phyloP scores from a whole-genome alignment of 1,284 basidiomycete genomes.

The Meira nashicola region DNA sequence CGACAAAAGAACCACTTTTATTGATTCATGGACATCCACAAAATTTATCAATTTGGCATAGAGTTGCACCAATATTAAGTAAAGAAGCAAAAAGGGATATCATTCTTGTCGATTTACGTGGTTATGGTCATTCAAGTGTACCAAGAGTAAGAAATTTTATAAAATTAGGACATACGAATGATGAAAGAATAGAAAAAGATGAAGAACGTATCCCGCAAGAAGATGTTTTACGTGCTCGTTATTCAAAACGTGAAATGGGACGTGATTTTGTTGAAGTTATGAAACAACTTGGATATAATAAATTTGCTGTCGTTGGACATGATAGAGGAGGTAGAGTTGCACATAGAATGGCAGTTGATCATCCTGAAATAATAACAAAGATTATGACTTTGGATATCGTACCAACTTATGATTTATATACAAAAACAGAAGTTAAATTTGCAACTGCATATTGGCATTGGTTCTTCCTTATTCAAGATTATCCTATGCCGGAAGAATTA shows the following conservation, averaged over 20 bases:
- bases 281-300: constrained; percentile 35
- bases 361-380: constrained; percentile 44
- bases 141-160: constrained; percentile 27
- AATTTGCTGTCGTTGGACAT: constrained; percentile 51
- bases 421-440: constrained; percentile 47
- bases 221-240: constrained; percentile 20
- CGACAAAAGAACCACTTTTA: constrained; percentile 28
- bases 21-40: constrained; percentile 55
- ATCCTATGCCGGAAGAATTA: constrained; percentile 45
- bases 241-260: constrained; percentile 55
- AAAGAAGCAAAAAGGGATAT: constrained; percentile 46
- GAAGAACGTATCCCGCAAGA: constrained; percentile 2
- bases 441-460: constrained; percentile 50
- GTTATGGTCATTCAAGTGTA: constrained; percentile 30
- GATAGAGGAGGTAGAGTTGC: constrained; percentile 55
- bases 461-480: constrained; percentile 54
- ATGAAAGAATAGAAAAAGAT: not conserved
- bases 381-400: constrained; percentile 51
- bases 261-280: constrained; percentile 53
- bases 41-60: constrained; percentile 51
- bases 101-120: constrained; percentile 52
- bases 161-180: too few relatives aligned
- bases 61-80: constrained; percentile 44
- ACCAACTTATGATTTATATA: constrained; percentile 52
- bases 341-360: constrained; percentile 53